Evolutionary conservation across 2,329 filamentous ascomycete genomes (phyloP), one percentile per base, ranked within the genome.

Genomic region (Arthrobotrys megalospora): DNA sequence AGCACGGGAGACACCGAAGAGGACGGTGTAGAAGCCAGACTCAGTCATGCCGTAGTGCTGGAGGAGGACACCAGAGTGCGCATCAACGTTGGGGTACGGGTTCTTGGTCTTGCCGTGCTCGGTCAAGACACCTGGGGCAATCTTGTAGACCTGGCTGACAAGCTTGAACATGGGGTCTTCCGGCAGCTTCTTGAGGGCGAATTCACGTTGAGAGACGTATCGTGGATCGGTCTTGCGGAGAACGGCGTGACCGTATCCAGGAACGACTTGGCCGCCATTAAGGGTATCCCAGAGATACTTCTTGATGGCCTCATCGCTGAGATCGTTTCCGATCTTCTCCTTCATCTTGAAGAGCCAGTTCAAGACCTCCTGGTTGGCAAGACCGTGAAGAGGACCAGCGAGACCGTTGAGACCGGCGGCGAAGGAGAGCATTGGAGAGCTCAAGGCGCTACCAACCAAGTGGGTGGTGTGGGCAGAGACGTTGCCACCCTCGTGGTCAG

Each of bases 91-190:
- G 87, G 96, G 96, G 90, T 90, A 98, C 82, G 95, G 95, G 92
- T 98, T 97, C 93, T 98, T 98, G 89, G 95, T 98, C 93, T 99
- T 99, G 88, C 96, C 96, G 89, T 99, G 96, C 91, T 99, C 94
- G 82, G 96, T 99, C 85, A 99, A 89, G 83, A 99, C 96, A 84
- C 92, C 92, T 81, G 96, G 96, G 81, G 96, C 96, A 83, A 99
- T 98, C 93, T 99, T 99, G 93, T 98, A 99, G 83, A 99, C 96
- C 89, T 99, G 96, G 90, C 93, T 96, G 88, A 99, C 96, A 82
- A 99, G 93, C 91, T 99, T 94, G 93, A 97, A 99, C 94, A 99
- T 96, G 84, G 95, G 94, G 90, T 98, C 96, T 84, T 97, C 90
- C 84, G 95, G 93, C 85, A 97, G 91, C 86, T 97, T 93, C 88